These are phyloP conservation scores for Guadua angustifolia DNA, from an alignment of 176 grass and related monocot genomes.

Conservation along the genomic window DNA sequence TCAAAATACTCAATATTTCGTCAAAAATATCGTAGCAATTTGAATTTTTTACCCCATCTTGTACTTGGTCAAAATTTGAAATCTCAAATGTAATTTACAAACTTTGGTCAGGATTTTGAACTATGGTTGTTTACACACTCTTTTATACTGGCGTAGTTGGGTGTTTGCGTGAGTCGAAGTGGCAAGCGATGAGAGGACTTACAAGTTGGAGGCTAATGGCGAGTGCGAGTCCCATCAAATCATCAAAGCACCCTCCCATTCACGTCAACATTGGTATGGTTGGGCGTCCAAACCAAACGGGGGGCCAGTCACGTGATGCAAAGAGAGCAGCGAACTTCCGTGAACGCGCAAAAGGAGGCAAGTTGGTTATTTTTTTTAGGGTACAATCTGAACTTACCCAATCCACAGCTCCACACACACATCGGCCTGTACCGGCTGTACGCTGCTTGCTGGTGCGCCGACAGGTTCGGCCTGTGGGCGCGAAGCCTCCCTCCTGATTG, in stretches of 20 bases:
- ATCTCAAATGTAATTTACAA: too few species aligned
- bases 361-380: neutral
- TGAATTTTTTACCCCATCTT: too few species aligned
- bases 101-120: too few species aligned
- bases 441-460: conserved; percentile 51
- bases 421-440: neutral
- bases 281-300: neutral
- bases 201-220: conserved; percentile 9
- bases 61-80: too few species aligned
- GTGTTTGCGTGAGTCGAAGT: neutral
- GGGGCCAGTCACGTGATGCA: conserved; percentile 46
- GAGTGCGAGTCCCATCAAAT: conserved; percentile 12
- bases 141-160: too few species aligned
- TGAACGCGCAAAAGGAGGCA: neutral
- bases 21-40: too few species aligned
- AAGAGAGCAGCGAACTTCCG: neutral
- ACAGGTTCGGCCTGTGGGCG: neutral
- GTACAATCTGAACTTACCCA: too few species aligned
- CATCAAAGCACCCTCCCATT: neutral
- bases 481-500: neutral
- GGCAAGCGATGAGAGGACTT: neutral
- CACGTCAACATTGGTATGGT: neutral
- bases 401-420: neutral
- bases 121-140: too few species aligned
- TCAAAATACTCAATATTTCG: too few species aligned